Percentiles rank a stretch among this genome's conserved stretches.
These are phyloP conservation scores for Nicotiana sylvestris DNA, from an alignment of 257 asterid genomes.

Conservation along the genomic window DNA sequence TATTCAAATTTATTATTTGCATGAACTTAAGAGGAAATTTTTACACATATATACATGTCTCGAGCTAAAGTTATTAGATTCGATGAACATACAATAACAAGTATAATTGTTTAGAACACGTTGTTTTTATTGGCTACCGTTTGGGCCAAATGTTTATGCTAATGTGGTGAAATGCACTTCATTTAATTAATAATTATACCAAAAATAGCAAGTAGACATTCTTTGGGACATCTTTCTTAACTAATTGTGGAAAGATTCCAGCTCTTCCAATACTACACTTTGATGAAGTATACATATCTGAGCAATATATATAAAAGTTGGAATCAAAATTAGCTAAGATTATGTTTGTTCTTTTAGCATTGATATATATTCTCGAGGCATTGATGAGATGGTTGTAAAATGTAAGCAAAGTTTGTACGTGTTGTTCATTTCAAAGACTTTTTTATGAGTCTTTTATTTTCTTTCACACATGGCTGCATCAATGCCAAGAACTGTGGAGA, in stretches of 20 bases:
- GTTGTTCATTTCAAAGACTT: conserved; percentile 3
- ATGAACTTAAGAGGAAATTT: background rate
- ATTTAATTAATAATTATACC: background rate
- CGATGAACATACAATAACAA: background rate
- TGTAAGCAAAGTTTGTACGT: background rate
- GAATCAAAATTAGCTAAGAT: conserved; percentile 18
- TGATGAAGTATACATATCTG: background rate
- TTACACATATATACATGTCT: background rate
- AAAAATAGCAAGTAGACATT: conserved; percentile 7
- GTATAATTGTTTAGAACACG: background rate
- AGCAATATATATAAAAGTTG: conserved; percentile 10
- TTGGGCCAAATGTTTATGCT: conserved; percentile 18
- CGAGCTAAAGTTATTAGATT: background rate
- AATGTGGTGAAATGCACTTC: background rate
- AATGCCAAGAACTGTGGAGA: conserved; percentile 14
- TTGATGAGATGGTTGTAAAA: conserved; percentile 24
- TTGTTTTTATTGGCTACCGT: background rate
- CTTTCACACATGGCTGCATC: conserved; percentile 12
- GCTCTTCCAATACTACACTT: background rate
- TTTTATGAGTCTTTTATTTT: background rate
- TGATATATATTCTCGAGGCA: conserved; percentile 27
- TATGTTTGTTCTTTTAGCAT: background rate
- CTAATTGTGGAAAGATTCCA: conserved; percentile 11
- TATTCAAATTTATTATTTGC: background rate
- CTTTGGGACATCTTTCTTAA: background rate